phyloP scores from a whole-genome alignment of 345 rosid genomes.

The Dovyalis caffra region DNA sequence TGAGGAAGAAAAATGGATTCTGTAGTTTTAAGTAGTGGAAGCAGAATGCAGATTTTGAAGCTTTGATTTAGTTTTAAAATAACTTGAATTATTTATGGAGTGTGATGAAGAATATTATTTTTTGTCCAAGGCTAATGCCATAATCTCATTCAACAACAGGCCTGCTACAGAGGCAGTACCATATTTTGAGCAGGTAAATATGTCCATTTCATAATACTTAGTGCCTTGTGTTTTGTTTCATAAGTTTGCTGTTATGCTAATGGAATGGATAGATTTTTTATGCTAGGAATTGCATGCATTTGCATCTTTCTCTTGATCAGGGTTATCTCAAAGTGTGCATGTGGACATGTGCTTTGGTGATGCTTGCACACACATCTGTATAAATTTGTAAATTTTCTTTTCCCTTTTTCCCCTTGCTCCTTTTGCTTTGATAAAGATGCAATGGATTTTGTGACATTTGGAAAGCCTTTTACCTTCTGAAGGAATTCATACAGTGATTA shows the following conservation, averaged over 20 bases:
- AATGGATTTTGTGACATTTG: too few species aligned
- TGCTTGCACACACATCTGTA: too few species aligned
- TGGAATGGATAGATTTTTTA: background rate
- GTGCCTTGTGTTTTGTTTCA: background rate
- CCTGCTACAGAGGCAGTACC: constrained; percentile 97
- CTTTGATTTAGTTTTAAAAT: constrained; percentile 11
- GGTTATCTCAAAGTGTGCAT: background rate
- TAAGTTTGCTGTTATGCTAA: background rate
- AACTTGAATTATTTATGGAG: constrained; percentile 23
- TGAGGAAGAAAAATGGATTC: background rate
- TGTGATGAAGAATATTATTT: constrained; percentile 52
- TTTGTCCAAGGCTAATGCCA: constrained; percentile 81
- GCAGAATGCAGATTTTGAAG: constrained; percentile 20
- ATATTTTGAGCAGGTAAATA: constrained; percentile 85
- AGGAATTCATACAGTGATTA: too few species aligned
- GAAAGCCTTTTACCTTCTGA: too few species aligned
- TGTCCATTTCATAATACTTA: constrained; percentile 6
- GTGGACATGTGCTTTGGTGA: background rate
- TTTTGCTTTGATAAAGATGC: too few species aligned
- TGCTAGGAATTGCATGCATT: background rate
- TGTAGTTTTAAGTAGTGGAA: constrained; percentile 9
- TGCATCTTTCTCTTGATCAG: too few species aligned
- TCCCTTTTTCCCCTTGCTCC: too few species aligned
- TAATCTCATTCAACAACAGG: constrained; percentile 91
- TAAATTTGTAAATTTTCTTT: too few species aligned